Conservation (phyloP, 495 filamentous ascomycete genomes). For the Chaetomium cochliodes region DNA sequence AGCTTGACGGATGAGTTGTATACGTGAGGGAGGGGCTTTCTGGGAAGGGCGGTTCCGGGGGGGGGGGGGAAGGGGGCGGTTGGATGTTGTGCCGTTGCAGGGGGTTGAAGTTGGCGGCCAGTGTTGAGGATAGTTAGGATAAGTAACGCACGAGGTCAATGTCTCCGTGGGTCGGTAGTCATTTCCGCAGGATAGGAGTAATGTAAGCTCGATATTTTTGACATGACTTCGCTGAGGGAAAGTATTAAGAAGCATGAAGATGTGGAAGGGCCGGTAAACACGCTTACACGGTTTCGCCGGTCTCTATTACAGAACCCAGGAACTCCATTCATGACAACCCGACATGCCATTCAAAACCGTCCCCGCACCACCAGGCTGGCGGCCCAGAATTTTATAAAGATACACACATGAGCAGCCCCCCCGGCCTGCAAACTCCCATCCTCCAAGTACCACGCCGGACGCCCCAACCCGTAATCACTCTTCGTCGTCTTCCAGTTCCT, state of each 20-base stretch:
- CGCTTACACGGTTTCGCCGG: too few species aligned
- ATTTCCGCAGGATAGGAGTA: too few species aligned
- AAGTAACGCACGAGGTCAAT: too few species aligned
- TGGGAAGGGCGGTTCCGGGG: too few species aligned
- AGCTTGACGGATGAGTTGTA: conserved; percentile 80
- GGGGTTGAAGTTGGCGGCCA: too few species aligned
- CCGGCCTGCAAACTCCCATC: background rate
- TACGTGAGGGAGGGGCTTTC: conserved; percentile 50
- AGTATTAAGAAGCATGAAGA: too few species aligned
- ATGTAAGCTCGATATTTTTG: too few species aligned
- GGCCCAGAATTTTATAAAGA: background rate
- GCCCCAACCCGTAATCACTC: conserved; percentile 22
- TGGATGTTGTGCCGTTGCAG: background rate
- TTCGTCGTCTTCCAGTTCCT: conserved; percentile 67
- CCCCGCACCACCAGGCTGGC: background rate
- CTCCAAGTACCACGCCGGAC: background rate
- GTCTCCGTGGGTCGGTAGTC: too few species aligned
- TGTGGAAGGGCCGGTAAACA: too few species aligned
- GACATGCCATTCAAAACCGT: background rate
- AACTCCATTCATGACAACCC: background rate
- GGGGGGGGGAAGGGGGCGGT: background rate
- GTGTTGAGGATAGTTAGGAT: too few species aligned
- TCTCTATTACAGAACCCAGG: background rate
- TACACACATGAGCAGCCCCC: background rate
- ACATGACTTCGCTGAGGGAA: too few species aligned